Evolutionary conservation across 306 rosid genomes (phyloP).

Genomic region (Dalbergia cultrata): DNA sequence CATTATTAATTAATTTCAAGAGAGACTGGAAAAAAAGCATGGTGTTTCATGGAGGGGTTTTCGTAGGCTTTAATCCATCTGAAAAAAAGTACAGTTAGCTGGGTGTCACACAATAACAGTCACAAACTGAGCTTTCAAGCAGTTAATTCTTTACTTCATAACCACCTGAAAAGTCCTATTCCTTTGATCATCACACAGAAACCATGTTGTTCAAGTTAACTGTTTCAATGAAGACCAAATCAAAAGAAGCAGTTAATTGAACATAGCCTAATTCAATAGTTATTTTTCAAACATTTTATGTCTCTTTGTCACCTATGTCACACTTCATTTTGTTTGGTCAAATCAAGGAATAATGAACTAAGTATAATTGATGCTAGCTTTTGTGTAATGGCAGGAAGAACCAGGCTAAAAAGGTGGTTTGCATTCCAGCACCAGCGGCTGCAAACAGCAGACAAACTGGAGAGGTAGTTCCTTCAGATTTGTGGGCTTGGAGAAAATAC

Average conservation of each 20-base stretch:
- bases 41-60: constrained; percentile 30
- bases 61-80: constrained; percentile 50
- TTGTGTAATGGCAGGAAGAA: constrained; percentile 66
- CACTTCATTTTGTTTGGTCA: no score
- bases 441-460: constrained; percentile 89
- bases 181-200: constrained; percentile 14
- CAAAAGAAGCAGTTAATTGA: no score
- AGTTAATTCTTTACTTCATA: constrained; percentile 43
- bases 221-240: neutral
- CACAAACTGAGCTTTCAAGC: constrained; percentile 62
- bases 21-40: neutral
- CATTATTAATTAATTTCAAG: constrained; percentile 29
- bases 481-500: constrained; percentile 99
- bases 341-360: neutral
- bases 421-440: constrained; percentile 95
- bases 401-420: constrained; percentile 87
- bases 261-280: neutral
- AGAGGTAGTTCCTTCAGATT: constrained; percentile 96
- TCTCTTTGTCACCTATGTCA: no score
- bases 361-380: neutral
- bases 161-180: constrained; percentile 50
- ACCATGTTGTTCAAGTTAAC: neutral
- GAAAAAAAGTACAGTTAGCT: constrained; percentile 54
- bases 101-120: constrained; percentile 43
- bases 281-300: no score